Conservation (phyloP, 768 basidiomycete genomes). For the Naganishia vishniacii region DNA sequence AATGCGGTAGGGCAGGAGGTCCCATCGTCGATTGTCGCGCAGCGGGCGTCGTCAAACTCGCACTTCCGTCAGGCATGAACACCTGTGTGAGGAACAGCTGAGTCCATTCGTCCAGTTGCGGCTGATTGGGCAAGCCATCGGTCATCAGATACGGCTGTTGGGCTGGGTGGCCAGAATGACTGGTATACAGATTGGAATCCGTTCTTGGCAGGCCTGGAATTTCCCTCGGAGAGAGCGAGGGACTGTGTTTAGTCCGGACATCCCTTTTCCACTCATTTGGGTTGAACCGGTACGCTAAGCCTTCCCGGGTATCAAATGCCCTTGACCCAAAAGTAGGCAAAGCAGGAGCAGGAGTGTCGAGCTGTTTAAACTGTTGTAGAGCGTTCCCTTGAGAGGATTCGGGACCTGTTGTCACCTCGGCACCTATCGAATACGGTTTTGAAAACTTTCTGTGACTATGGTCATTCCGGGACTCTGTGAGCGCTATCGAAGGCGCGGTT, state of each 20-base stretch:
- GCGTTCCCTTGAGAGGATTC: neutral
- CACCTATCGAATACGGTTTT: too few species aligned
- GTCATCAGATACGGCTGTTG: neutral
- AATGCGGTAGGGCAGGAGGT: neutral
- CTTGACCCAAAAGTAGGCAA: neutral
- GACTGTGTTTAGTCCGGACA: neutral
- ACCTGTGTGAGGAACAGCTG: conserved; percentile 1
- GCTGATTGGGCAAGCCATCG: neutral
- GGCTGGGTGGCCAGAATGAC: neutral
- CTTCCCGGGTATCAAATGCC: neutral
- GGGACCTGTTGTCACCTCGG: neutral
- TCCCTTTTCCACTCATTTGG: neutral
- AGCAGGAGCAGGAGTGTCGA: neutral
- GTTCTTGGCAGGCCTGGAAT: neutral
- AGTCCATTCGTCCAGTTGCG: conserved; percentile 7
- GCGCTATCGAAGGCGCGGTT: neutral
- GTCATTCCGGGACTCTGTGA: neutral
- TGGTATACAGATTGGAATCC: neutral
- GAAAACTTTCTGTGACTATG: too few species aligned
- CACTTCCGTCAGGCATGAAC: neutral
- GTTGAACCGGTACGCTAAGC: neutral
- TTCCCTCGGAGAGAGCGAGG: neutral
- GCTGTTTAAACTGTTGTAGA: neutral
- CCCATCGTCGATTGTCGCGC: neutral
- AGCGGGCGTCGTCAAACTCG: too few species aligned